A percentile compares a stretch with the other conserved stretches of the same genome.
Conservation (phyloP, 352 stramenopile species). For the Globisporangium emineosum region DNA sequence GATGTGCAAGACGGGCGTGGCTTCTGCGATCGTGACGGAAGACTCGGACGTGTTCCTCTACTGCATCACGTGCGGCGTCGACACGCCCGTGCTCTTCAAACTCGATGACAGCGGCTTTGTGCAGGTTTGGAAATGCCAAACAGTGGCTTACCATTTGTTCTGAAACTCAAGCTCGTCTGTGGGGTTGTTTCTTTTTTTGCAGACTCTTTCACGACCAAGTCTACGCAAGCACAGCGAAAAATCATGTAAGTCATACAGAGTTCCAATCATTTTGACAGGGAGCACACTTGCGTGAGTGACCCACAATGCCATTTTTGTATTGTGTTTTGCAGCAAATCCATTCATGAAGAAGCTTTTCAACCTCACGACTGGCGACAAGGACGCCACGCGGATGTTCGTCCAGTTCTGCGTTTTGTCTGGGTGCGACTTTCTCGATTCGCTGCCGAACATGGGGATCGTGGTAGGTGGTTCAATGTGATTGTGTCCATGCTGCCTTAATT, state of each 20-base stretch:
- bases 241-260: constrained; percentile 24
- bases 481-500: no score
- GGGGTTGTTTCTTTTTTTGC: background rate
- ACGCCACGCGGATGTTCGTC: constrained; percentile 74
- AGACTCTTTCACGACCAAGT: constrained; percentile 55
- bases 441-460: constrained; percentile 72
- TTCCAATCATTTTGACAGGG: background rate
- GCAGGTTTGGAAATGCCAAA: constrained; percentile 26
- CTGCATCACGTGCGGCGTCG: constrained; percentile 50
- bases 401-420: constrained; percentile 70
- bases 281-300: background rate
- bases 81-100: constrained; percentile 63
- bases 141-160: background rate
- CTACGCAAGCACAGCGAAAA: constrained; percentile 41
- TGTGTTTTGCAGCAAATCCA: constrained; percentile 25
- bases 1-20: constrained; percentile 62
- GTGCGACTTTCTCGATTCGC: constrained; percentile 74
- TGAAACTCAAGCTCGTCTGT: background rate
- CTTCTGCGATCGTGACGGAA: constrained; percentile 72
- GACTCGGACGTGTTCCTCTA: constrained; percentile 82
- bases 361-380: constrained; percentile 53
- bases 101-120: constrained; percentile 58
- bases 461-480: constrained; percentile 33
- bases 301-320: background rate
- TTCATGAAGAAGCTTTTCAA: constrained; percentile 67